Evolutionary conservation across 2,329 filamentous ascomycete genomes (phyloP), one percentile per base, ranked within the genome.

Genomic region (Aspergillus sp.): DNA sequence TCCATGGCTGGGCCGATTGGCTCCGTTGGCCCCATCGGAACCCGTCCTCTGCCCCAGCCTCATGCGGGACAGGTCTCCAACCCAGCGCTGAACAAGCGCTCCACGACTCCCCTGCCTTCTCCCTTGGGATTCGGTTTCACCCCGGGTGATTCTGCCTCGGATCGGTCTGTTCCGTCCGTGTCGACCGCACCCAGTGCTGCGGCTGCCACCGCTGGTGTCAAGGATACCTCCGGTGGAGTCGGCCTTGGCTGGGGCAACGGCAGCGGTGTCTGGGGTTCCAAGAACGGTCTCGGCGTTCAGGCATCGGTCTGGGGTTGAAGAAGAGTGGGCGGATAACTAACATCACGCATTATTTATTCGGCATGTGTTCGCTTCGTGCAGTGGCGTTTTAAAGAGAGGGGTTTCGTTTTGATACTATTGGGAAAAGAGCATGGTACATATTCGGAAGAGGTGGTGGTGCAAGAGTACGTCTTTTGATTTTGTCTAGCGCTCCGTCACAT

Each of bases 71-170:
- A 77, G 54, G 69, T 77, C 8, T 73, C 81, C 32, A 88, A 88
- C 70, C 83, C 85, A 36, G 82, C 83, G 8, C 75, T 91, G 67
- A 90, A 84, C 77, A 95, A 95, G 78, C 90, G 91, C 61, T 91
- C 93, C 0, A 96, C 91, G 7, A 96, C 93, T 2, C 93, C 94
- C 57, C 84, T 96, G 30, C 88, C 92, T n/a, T 96, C 92, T n/a
- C 92, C 93, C 11, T 82, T 95, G 55, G 89, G 89, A 75, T 89
- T 88, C 64, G 88, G 89, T 23, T 91, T 89, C 75, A 86, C 83
- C 39, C 78, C 82, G 17, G 82, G 82, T 65, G 84, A 86, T 61
- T 66, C 66, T n/a, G 57, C 60, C 25, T 83, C 85, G 52, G 84
- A 87, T 64, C 80, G 80, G 60, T 81, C 83, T 19, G 80, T 79